These are phyloP conservation scores for Pisolithus orientalis DNA, from an alignment of 768 basidiomycete species.

Conservation along the genomic window DNA sequence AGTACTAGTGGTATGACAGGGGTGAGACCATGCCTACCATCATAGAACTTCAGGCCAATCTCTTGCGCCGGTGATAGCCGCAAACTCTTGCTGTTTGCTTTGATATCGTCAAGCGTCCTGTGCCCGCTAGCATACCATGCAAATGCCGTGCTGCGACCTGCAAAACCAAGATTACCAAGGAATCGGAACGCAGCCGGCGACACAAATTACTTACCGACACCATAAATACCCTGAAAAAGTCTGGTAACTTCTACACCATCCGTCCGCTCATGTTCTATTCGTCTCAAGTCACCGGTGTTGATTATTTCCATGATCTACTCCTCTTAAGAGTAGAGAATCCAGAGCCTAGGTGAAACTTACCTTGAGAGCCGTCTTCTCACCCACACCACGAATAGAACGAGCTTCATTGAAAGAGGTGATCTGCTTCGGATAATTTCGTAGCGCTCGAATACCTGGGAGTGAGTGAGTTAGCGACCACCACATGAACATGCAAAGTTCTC, in stretches of 20 bases:
- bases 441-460: conserved; percentile 47
- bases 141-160: conserved; percentile 61
- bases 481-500: background rate
- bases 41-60: conserved; percentile 64
- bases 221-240: conserved; percentile 78
- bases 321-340: background rate
- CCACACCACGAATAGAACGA: conserved; percentile 52
- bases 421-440: conserved; percentile 50
- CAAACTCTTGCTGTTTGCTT: conserved; percentile 52
- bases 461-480: conserved; percentile 3
- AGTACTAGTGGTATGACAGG: background rate
- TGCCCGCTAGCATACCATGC: conserved; percentile 75
- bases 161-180: background rate
- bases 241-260: conserved; percentile 51
- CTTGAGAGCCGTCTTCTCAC: conserved; percentile 72
- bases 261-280: conserved; percentile 62
- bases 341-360: conserved; percentile 26
- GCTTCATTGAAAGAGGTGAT: conserved; percentile 60
- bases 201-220: conserved; percentile 56
- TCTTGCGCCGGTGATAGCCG: conserved; percentile 53
- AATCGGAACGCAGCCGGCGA: background rate
- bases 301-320: conserved; percentile 76
- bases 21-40: conserved; percentile 39
- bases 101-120: conserved; percentile 71
- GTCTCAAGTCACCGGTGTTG: conserved; percentile 61